phyloP scores from a whole-genome alignment of 2,329 filamentous ascomycete species.

The Esteya vermicola region DNA sequence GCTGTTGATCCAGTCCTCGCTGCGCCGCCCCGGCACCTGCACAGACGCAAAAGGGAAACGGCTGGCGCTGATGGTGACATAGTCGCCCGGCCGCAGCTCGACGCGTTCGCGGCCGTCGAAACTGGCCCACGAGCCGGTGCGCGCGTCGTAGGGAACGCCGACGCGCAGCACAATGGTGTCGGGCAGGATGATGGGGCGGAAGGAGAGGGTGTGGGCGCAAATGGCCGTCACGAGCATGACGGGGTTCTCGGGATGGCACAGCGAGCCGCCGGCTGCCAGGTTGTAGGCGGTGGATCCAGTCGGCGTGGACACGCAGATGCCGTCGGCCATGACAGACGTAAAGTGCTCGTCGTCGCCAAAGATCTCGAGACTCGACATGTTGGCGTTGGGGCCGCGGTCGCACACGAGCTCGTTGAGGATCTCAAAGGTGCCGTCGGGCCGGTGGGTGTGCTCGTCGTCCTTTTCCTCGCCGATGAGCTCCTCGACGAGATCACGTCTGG shows the following conservation, averaged over 20 bases:
- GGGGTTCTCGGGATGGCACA: constrained; percentile 92
- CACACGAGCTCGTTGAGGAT: constrained; percentile 96
- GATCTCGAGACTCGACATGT: constrained; percentile 86
- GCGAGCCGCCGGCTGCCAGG: constrained; percentile 82
- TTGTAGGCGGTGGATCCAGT: constrained; percentile 95
- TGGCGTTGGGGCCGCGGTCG: constrained; percentile 74
- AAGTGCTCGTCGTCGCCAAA: constrained; percentile 95
- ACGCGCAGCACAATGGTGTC: constrained; percentile 90
- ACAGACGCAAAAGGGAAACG: constrained; percentile 65
- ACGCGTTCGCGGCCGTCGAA: constrained; percentile 87
- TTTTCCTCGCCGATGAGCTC: constrained; percentile 78
- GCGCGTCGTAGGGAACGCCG: constrained; percentile 86
- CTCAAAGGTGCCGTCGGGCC: constrained; percentile 69
- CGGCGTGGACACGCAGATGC: constrained; percentile 84
- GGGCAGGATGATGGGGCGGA: constrained; percentile 89
- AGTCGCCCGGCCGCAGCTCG: constrained; percentile 67
- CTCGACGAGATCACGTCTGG: constrained; percentile 63
- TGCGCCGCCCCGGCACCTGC: constrained; percentile 50
- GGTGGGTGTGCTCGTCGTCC: constrained; percentile 73
- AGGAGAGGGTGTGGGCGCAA: constrained; percentile 86
- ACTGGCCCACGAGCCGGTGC: constrained; percentile 88
- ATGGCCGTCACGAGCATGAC: constrained; percentile 92
- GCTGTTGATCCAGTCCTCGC: constrained; percentile 72
- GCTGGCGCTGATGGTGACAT: constrained; percentile 71
- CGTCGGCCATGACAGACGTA: constrained; percentile 84